Conservation (phyloP, 139 green algal genomes). For the Mesotaenium endlicherianum region DNA sequence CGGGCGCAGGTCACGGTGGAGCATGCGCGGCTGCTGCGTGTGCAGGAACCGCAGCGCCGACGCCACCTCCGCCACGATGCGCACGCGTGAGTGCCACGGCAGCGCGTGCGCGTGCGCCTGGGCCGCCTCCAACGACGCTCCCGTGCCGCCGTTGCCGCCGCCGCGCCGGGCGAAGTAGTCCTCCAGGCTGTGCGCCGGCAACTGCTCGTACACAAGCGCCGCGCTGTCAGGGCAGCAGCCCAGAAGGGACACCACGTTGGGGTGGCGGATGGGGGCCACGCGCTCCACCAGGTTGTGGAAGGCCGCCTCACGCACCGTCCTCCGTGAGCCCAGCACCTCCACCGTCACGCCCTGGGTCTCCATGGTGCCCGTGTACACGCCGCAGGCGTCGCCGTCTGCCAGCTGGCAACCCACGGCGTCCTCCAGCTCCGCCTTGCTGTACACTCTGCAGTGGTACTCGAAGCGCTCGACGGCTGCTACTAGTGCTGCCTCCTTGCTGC, state of each 20-base stretch:
- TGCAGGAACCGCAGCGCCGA: conserved; percentile 33
- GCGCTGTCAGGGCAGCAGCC: conserved; percentile 22
- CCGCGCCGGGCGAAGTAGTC: background rate
- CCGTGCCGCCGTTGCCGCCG: background rate
- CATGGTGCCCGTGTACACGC: too few relatives aligned
- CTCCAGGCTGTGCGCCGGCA: background rate
- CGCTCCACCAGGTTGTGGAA: conserved; percentile 4
- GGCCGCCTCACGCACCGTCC: background rate
- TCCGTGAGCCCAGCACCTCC: conserved; percentile 2
- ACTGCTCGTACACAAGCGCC: conserved; percentile 19
- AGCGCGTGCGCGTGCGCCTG: background rate
- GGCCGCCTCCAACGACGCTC: too few relatives aligned
- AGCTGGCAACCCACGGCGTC: too few relatives aligned
- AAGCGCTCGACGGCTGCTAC: too few relatives aligned
- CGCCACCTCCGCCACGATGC: conserved; percentile 26
- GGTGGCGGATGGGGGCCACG: conserved; percentile 8
- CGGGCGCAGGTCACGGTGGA: conserved; percentile 21
- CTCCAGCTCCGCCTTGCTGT: too few relatives aligned
- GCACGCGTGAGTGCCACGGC: conserved; percentile 19
- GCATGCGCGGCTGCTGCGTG: conserved; percentile 14
- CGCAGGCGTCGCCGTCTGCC: too few relatives aligned
- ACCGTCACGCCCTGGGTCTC: conserved; percentile 13
- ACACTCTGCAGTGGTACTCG: too few relatives aligned
- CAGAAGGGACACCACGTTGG: conserved; percentile 13
- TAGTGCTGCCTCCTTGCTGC: too few relatives aligned